phyloP scores from a whole-genome alignment of 2,329 filamentous ascomycete species.

The Chalaropsis ovoidea region DNA sequence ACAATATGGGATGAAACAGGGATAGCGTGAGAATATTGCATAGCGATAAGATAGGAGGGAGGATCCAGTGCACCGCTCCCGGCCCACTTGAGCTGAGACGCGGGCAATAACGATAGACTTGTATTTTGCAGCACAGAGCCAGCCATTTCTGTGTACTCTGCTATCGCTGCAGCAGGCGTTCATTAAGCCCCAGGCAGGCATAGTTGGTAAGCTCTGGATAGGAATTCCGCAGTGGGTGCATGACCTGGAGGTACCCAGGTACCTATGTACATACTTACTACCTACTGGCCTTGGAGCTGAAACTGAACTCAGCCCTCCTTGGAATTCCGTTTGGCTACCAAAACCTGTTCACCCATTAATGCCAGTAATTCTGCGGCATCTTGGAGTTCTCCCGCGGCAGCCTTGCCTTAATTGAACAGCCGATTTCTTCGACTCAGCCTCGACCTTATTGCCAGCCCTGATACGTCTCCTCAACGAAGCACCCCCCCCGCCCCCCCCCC shows the following conservation, averaged over 20 bases:
- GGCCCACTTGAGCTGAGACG: background rate
- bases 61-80: background rate
- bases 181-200: constrained; percentile 9
- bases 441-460: background rate
- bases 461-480: background rate
- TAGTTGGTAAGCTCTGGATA: background rate
- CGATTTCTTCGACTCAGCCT: background rate
- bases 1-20: constrained; percentile 14
- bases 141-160: background rate
- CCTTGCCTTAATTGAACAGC: background rate
- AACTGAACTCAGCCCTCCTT: background rate
- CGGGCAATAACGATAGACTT: background rate
- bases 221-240: background rate
- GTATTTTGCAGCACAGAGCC: background rate
- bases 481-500: background rate
- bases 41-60: constrained; percentile 11
- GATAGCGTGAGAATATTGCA: constrained; percentile 6
- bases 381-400: background rate
- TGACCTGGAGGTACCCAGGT: background rate
- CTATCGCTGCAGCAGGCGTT: background rate
- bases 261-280: background rate
- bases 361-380: background rate
- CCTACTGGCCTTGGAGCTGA: background rate
- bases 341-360: background rate
- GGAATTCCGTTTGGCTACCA: background rate